Conservation (phyloP, 176 grass and related monocot genomes). For the Stipa capillata region DNA sequence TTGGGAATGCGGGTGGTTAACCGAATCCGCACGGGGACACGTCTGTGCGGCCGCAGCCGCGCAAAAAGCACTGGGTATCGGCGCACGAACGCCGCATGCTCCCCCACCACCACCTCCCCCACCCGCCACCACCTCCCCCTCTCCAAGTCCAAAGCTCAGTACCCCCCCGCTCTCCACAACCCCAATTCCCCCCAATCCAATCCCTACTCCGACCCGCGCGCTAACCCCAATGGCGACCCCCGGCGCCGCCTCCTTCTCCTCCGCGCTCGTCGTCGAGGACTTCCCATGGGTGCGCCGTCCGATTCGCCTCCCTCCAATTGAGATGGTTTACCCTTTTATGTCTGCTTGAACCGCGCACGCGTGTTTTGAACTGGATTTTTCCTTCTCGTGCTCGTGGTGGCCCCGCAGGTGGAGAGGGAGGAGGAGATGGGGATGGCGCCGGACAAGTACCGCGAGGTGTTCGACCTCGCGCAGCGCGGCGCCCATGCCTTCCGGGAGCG, state of each 20-base stretch:
- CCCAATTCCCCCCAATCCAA: neutral
- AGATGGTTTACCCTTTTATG: neutral
- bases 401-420: slow-evolving; percentile 58
- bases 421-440: slow-evolving; percentile 49
- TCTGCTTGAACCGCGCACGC: neutral
- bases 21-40: slow-evolving; percentile 19
- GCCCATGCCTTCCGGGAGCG: slow-evolving; percentile 46
- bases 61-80: slow-evolving; percentile 42
- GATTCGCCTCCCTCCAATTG: neutral
- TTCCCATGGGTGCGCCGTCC: slow-evolving; percentile 52
- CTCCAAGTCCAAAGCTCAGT: neutral
- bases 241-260: slow-evolving; percentile 26
- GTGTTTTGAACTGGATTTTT: slow-evolving; percentile 1
- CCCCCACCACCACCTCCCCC: slow-evolving; percentile 16
- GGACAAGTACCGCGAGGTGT: slow-evolving; percentile 59
- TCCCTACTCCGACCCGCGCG: neutral
- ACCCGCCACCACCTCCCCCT: neutral
- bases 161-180: neutral
- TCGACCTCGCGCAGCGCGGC: slow-evolving; percentile 52
- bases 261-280: slow-evolving; percentile 54
- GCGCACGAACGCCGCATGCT: slow-evolving; percentile 28
- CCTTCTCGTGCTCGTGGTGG: neutral
- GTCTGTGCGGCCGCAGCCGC: slow-evolving; percentile 34
- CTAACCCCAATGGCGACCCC: slow-evolving; percentile 17
- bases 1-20: neutral